A percentile compares a stretch with the other conserved stretches of the same genome.
phyloP scores from a whole-genome alignment of 345 rosid species.

The Eucalyptus tenuipes region DNA sequence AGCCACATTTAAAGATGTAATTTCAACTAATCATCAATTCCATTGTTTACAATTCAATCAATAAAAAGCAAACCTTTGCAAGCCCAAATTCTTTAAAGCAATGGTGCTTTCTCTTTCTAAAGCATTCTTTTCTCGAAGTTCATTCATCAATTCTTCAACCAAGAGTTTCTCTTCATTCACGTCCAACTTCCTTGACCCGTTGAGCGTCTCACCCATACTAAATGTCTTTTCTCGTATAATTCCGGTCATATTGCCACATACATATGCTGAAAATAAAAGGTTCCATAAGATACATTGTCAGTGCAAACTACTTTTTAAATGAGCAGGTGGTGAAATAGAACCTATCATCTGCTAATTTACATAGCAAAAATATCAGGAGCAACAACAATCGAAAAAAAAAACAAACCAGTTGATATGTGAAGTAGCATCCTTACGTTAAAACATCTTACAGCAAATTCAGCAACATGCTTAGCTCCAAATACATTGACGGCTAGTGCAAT shows the following conservation, averaged over 20 bases:
- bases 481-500: too few species aligned
- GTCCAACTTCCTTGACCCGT: not conserved
- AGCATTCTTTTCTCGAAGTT: not conserved
- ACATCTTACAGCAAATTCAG: too few species aligned
- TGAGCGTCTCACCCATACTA: not conserved
- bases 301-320: too few species aligned
- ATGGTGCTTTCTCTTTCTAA: not conserved
- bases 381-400: too few species aligned
- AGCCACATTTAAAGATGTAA: too few species aligned
- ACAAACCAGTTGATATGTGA: too few species aligned
- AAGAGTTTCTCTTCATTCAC: slow-evolving; percentile 1
- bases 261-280: slow-evolving; percentile 7
- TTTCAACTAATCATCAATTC: too few species aligned
- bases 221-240: not conserved
- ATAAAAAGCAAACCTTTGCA: not conserved
- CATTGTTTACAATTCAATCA: not conserved
- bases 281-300: not conserved
- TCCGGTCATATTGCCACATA: slow-evolving; percentile 8
- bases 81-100: slow-evolving; percentile 7
- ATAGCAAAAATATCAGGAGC: too few species aligned
- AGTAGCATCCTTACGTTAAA: too few species aligned
- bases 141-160: not conserved
- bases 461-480: too few species aligned
- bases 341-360: too few species aligned
- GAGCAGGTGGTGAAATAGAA: not conserved